Evolutionary conservation across 2,329 filamentous ascomycete species (phyloP), one percentile per base, ranked within the genome.

Genomic region (Stagonosporopsis rhizophila): DNA sequence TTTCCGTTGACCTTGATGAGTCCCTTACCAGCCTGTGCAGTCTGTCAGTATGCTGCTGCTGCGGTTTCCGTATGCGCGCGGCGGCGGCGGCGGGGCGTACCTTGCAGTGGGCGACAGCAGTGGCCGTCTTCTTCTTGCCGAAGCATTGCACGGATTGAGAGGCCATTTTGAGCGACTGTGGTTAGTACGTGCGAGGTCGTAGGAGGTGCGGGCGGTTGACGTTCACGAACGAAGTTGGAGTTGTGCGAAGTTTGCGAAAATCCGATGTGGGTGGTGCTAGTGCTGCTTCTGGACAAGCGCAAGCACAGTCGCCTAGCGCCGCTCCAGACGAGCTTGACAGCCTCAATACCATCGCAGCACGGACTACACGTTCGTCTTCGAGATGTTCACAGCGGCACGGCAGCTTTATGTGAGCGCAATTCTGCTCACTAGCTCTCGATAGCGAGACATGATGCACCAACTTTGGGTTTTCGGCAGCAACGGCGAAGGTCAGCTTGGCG

Each of bases 1-100:
- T 92, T 91, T 83, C 95, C 95, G 87, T 98, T 99, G 83, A 97
- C 95, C 87, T 96, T 96, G 84, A 99, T 87, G 76, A 98, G 89
- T 82, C 95, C 95, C 81, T 90, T 90, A 78, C 89, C 89, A 79
- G 87, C 82, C 86, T 88, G 67, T 32, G 64, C 22, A 52, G 57
- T 25, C 50, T 44, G 56, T 75, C 51, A 75, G 68, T 65, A 73
- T 67, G 27, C 34, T 55, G 53, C 66, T 17, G 35, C n/a, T 15
- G 20, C 20, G 28, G 20, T 14, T 12, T 22, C 22, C 11, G 34
- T 45, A 53, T 45, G 53, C 63, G 61, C 63, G 64, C 64, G 51
- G 12, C 59, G 44, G 67, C 50, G 48, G 61, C 49, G 60, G 50
- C 56, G 62, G 67, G 51, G 51, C 83, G 80, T 85, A 91, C 88